Base-by-base conservation (phyloP, 169 alveolate genomes). In the Plasmodium gallinaceum region DNA sequence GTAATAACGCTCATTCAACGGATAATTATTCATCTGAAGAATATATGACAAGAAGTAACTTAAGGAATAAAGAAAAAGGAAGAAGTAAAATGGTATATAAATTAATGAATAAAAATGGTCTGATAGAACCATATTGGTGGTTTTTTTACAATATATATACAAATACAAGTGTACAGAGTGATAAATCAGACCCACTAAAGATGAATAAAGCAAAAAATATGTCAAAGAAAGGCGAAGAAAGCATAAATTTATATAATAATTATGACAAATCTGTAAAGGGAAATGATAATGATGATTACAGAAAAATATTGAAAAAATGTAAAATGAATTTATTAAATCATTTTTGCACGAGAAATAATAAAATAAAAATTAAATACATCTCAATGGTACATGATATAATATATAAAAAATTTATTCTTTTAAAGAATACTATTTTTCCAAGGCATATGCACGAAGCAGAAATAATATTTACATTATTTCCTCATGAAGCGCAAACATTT, bases 71-170 rank as follows among this genome's bases (percentile, higher is more conserved):
- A n/a, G 69, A 58, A 45, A 70, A 68, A 8, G 71, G 61, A 8
- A 68, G 74, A 61, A 66, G 20, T 42, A 68, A 51, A 42, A 48
- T 60, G 71, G n/a, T 69, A n/a, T 69, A 83, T 58, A 83, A 83
- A 24, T 14, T 83, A 32, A 83, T 69, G 89, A 83, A 83, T 16
- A 83, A 83, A 20, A 69, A 43, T n/a, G 91, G 85, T 42, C 43
- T 69, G 12, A 68, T 83, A 39, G 91, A 83, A 6, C 91, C 91
- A 3, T 83, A 69, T 61, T 83, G 91, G 91, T 83, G 91, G 91
- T 83, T 83, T 58, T 83, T 69, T 61, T 83, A 83, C 52, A 69
- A 69, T 39, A 52, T 83, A 51, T 83, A 83, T 83, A 73, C 68
- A 57, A 60, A 83, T 57, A 71, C 89, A 7, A 24, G 75, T 9